phyloP scores from a whole-genome alignment of 2,329 filamentous ascomycete genomes.

The Trichoderma oligosporum region DNA sequence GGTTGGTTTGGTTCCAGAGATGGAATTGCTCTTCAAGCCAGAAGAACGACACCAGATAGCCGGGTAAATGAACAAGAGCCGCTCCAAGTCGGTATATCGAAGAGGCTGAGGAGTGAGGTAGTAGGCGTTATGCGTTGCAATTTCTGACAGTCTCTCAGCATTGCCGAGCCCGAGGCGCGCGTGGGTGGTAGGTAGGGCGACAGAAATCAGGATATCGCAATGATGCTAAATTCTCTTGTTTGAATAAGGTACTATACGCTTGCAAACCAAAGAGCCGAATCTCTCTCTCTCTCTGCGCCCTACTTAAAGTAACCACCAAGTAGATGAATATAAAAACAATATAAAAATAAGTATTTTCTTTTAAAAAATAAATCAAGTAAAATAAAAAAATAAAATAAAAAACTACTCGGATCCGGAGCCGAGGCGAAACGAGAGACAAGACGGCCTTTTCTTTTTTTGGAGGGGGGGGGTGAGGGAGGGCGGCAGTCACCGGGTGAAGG shows the following conservation, averaged over 20 bases:
- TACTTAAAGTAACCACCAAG: no score
- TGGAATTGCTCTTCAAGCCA: background rate
- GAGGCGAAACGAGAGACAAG: constrained; percentile 12
- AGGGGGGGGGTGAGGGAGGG: background rate
- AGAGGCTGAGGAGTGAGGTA: background rate
- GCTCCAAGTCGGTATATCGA: background rate
- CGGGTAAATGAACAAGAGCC: background rate
- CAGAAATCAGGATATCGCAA: constrained; percentile 5
- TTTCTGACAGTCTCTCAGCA: constrained; percentile 12
- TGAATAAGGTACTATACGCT: no score
- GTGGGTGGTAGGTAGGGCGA: constrained; percentile 11
- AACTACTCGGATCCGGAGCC: background rate
- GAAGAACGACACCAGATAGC: background rate
- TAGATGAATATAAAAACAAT: no score
- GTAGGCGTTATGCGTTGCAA: constrained; percentile 6
- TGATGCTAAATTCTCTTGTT: background rate
- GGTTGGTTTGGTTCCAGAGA: constrained; percentile 1
- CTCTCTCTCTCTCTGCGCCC: no score
- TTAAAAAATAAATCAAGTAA: no score
- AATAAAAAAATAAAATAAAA: background rate
- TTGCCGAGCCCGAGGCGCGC: constrained; percentile 6
- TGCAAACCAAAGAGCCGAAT: no score
- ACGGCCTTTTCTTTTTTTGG: no score
- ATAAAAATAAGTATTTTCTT: no score
- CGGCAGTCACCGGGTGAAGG: constrained; percentile 14